Percentiles rank a stretch among this genome's conserved stretches.
Evolutionary conservation across 257 asterid genomes (phyloP).

Genomic region (Pogostemon cablin): DNA sequence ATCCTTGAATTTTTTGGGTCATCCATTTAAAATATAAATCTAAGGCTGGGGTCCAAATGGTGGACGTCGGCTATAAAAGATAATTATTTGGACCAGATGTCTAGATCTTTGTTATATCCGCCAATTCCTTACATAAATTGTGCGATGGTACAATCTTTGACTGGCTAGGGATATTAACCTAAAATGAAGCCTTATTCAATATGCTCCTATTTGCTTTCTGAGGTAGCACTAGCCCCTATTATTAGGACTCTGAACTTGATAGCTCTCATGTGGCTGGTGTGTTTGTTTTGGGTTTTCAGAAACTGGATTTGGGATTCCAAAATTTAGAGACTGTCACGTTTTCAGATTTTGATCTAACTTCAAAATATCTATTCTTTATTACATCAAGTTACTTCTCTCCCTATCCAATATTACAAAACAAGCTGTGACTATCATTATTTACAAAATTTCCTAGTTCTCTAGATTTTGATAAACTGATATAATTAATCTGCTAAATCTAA

Average conservation of each 20-base stretch:
- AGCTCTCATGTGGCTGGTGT: not conserved
- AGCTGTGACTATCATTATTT: no score
- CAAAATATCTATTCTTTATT: no score
- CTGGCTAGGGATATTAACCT: not conserved
- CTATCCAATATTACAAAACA: no score
- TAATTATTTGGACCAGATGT: not conserved
- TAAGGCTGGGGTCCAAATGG: not conserved
- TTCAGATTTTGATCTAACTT: no score
- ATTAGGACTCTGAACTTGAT: conserved; percentile 12
- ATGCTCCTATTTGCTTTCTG: not conserved
- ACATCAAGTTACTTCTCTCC: no score
- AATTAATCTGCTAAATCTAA: no score
- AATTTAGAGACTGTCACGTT: no score
- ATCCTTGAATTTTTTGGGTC: conserved; percentile 13
- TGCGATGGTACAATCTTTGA: conserved; percentile 11
- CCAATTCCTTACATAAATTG: not conserved
- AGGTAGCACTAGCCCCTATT: not conserved
- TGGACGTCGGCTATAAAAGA: conserved; percentile 3
- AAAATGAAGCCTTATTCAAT: conserved; percentile 5
- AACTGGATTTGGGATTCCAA: no score
- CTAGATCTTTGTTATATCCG: conserved; percentile 7
- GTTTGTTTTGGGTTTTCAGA: no score
- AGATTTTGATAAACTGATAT: no score
- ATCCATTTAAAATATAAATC: conserved; percentile 6
- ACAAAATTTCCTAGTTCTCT: no score